A percentile compares a stretch with the other conserved stretches of the same genome.
Evolutionary conservation across 2,329 filamentous ascomycete species (phyloP).

Genomic region (Aspergillus alliaceus): DNA sequence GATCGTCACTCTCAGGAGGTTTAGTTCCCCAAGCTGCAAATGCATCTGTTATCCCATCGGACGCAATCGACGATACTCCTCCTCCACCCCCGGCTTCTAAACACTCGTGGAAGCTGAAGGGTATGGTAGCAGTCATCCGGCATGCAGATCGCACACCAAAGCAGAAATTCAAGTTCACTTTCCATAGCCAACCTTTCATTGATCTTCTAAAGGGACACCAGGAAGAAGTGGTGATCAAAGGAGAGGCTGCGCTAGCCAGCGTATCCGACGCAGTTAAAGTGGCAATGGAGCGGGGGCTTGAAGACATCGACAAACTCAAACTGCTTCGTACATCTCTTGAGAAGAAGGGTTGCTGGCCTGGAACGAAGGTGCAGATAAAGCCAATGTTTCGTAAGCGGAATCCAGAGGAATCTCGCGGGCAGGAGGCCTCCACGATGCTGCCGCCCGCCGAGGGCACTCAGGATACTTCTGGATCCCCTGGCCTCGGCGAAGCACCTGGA

Average conservation of each 20-base stretch:
- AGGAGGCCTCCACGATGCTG: constrained; percentile 17
- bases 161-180: constrained; percentile 99
- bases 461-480: constrained; percentile 24
- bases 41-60: constrained; percentile 26
- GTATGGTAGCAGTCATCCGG: constrained; percentile 92
- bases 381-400: constrained; percentile 96
- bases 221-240: constrained; percentile 92
- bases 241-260: constrained; percentile 82
- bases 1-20: constrained; percentile 17
- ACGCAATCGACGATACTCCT: constrained; percentile 30
- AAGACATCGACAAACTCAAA: constrained; percentile 84
- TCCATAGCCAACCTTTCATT: constrained; percentile 94
- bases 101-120: constrained; percentile 97
- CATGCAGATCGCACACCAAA: constrained; percentile 97
- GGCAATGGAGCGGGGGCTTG: constrained; percentile 74
- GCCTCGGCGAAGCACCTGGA: constrained; percentile 16
- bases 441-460: constrained; percentile 9
- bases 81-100: constrained; percentile 70
- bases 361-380: constrained; percentile 98
- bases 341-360: constrained; percentile 90
- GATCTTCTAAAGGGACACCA: constrained; percentile 92
- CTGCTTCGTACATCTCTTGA: constrained; percentile 81
- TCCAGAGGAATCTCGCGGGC: constrained; percentile 55
- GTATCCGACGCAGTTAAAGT: constrained; percentile 84
- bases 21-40: constrained; percentile 26